These are phyloP conservation scores for Penicillium concentricum DNA, from an alignment of 2,329 filamentous ascomycete species.

Conservation along the genomic window DNA sequence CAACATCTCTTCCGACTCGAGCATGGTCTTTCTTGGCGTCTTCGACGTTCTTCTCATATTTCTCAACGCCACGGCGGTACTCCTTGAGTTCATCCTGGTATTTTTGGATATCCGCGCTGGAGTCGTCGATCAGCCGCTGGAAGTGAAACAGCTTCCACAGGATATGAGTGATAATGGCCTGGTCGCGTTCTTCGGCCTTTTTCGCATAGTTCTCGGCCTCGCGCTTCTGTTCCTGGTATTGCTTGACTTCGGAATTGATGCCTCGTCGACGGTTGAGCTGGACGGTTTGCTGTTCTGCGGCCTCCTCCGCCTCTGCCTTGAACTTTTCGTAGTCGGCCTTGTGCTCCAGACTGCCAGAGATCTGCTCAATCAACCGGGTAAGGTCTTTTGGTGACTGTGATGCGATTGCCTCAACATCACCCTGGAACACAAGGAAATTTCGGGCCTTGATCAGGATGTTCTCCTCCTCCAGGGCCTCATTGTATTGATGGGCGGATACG, in stretches of 20 bases:
- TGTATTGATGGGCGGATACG: slow-evolving; percentile 89
- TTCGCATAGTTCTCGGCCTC: slow-evolving; percentile 91
- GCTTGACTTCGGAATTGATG: slow-evolving; percentile 97
- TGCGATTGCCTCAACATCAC: slow-evolving; percentile 95
- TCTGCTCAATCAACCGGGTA: slow-evolving; percentile 92
- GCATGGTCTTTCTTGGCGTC: slow-evolving; percentile 80
- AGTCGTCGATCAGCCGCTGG: slow-evolving; percentile 89
- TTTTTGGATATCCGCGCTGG: slow-evolving; percentile 82
- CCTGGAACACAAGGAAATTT: slow-evolving; percentile 98
- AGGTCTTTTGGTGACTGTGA: slow-evolving; percentile 92
- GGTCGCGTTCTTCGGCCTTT: slow-evolving; percentile 86
- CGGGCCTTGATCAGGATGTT: slow-evolving; percentile 97
- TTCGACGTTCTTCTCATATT: slow-evolving; percentile 77
- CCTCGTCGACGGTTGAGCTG: slow-evolving; percentile 85
- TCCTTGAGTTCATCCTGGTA: slow-evolving; percentile 95
- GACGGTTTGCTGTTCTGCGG: slow-evolving; percentile 82
- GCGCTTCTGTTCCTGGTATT: slow-evolving; percentile 94
- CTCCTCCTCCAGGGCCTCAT: slow-evolving; percentile 84
- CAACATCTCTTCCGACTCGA: slow-evolving; percentile 71
- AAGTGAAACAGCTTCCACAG: slow-evolving; percentile 97
- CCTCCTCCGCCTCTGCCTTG: slow-evolving; percentile 82
- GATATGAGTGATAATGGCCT: slow-evolving; percentile 87
- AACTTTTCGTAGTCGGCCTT: slow-evolving; percentile 90
- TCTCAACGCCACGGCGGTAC: slow-evolving; percentile 80
- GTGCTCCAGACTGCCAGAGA: slow-evolving; percentile 91